Evolutionary conservation across 108 stramenopile genomes (phyloP).

Genomic region (Nitzschia putrida): DNA sequence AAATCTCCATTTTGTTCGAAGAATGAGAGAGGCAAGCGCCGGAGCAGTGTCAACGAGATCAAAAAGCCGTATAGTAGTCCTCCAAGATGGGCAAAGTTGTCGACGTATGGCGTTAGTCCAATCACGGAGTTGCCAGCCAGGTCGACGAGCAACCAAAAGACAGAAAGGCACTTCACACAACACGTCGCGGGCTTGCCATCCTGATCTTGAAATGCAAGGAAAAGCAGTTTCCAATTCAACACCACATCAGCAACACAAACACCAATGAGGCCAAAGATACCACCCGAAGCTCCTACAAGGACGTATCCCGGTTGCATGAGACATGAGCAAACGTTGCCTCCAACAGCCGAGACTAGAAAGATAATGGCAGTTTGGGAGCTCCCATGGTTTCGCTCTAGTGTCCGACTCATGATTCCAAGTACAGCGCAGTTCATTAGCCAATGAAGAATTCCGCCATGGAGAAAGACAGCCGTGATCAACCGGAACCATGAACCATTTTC

Average conservation of each 20-base stretch:
- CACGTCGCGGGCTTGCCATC: conserved; percentile 14
- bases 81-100: conserved; percentile 82
- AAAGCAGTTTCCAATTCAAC: conserved; percentile 79
- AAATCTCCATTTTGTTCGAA: conserved; percentile 51
- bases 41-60: conserved; percentile 62
- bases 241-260: conserved; percentile 86
- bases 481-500: conserved; percentile 82
- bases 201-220: conserved; percentile 28
- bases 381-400: conserved; percentile 85
- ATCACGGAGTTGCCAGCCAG: conserved; percentile 70
- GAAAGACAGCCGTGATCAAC: conserved; percentile 82
- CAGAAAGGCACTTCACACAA: conserved; percentile 1
- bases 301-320: conserved; percentile 82
- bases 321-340: conserved; percentile 78
- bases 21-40: conserved; percentile 57
- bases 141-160: conserved; percentile 71
- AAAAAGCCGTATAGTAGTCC: conserved; percentile 81
- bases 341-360: conserved; percentile 76
- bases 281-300: conserved; percentile 90
- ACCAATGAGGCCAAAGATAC: conserved; percentile 91
- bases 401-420: conserved; percentile 70
- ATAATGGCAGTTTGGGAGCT: conserved; percentile 51
- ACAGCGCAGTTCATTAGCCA: conserved; percentile 79
- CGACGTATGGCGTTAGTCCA: conserved; percentile 77
- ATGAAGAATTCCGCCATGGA: conserved; percentile 92